phyloP scores from a whole-genome alignment of 192 early-diverging fungal species.

The Spizellomyces sp. region DNA sequence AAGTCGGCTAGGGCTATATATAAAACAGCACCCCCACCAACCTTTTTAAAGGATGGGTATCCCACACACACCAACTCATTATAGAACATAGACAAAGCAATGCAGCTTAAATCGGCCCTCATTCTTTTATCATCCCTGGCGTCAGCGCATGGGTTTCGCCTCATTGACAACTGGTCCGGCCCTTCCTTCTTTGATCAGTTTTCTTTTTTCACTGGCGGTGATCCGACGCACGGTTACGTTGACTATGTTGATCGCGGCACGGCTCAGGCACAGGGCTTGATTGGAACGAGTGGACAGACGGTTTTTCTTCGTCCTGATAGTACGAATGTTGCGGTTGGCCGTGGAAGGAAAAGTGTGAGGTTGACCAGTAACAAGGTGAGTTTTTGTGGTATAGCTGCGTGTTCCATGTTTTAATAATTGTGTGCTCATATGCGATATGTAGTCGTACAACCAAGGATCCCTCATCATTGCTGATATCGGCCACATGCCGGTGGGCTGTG shows the following conservation, averaged over 20 bases:
- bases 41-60: too few relatives aligned
- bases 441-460: too few relatives aligned
- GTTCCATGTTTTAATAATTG: too few relatives aligned
- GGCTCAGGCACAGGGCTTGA: slow-evolving; percentile 13
- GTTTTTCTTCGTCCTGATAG: slow-evolving; percentile 9
- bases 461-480: not conserved
- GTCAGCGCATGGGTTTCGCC: slow-evolving; percentile 9
- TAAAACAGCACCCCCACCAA: too few relatives aligned
- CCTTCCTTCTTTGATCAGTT: slow-evolving; percentile 41
- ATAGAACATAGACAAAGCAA: too few relatives aligned
- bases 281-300: slow-evolving; percentile 2
- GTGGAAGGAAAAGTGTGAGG: too few relatives aligned
- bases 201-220: slow-evolving; percentile 31
- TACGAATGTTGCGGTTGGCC: not conserved
- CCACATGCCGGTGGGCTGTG: slow-evolving; percentile 51
- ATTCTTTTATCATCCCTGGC: not conserved
- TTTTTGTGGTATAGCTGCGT: too few relatives aligned
- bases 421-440: too few relatives aligned
- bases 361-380: too few relatives aligned
- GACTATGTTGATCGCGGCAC: slow-evolving; percentile 17
- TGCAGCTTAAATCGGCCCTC: too few relatives aligned
- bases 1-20: too few relatives aligned
- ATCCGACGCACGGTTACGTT: slow-evolving; percentile 41
- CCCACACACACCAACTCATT: too few relatives aligned
- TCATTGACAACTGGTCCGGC: slow-evolving; percentile 20